Evolutionary conservation across 2,329 filamentous ascomycete genomes (phyloP), one percentile per base, ranked within the genome.

Genomic region (Phoma sp.): DNA sequence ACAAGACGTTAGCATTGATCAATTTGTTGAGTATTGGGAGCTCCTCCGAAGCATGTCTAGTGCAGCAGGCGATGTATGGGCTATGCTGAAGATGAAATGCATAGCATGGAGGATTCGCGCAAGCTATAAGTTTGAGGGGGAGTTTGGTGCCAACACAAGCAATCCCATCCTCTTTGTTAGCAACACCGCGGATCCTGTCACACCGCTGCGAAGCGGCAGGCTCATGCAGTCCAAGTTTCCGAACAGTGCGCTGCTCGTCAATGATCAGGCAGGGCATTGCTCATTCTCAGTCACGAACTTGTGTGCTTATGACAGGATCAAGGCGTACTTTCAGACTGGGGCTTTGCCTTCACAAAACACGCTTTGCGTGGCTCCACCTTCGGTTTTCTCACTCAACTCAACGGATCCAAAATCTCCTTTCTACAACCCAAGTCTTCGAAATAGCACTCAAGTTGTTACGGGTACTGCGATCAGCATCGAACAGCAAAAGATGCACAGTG

Each of bases 111-210:
- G 59, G 12, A 69, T 78, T 41, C 64, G 69, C 2, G 67, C 78
- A 1, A 55, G 59, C 9, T 67, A 74, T 55, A 68, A 65, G 38
- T 79, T 75, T 53, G 59, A 57, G 21, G 65, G 57, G 10, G 51
- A 58, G 0, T 69, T 65, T 51, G 65, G 68, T 7, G 72, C 62
- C 56, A 74, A 78, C 24, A 84, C 81, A 6, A 74, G 78, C 6
- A 78, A 83, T 58, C 85, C 85, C 0, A 74, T 88, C 29, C 76
- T 88, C 6, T 83, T 85, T 64, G 72, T 86, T 12, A 81, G 80
- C 32, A 86, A 84, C 63, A 82, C 80, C 0, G 76, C 82, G 13
- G 85, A 88, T 52, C 85, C 86, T 0, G 82, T 88, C 0, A 87
- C 84, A 0, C 84, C 85, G 3, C 69, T 87, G 5, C 61, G 65